Base-by-base conservation (phyloP, 2,329 filamentous ascomycete species). In the Aspergillus calidoustus region DNA sequence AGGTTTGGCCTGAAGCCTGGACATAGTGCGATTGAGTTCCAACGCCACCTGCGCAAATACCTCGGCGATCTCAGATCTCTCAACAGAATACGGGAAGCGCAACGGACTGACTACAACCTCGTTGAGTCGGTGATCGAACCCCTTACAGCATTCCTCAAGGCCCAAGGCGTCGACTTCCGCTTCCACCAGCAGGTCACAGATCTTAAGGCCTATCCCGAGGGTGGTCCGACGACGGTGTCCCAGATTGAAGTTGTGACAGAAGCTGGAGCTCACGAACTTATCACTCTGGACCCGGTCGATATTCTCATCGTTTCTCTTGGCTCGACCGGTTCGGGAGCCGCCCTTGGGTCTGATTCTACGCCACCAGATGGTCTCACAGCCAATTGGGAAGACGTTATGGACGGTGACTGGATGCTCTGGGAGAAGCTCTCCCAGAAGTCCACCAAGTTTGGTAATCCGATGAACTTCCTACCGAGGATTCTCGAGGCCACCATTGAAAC, bases 251-350 rank as follows among this genome's bases (percentile, higher is more conserved):
- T 69, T 41, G 62, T 70, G 60, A 54, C 59, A 8, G 53, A 66
- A 38, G 63, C 70, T 30, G 71, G 71, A 51, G 28, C 62, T n/a
- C 51, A 68, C 11, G 60, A 59, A 17, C 59, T 63, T 17, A 59
- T 72, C 15, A 64, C 68, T 19, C 59, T 75, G 8, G 68, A 67
- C 23, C 63, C 66, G 54, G 49, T 71, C 41, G 78, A 80, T 55
- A 68, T 79, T 34, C 69, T 76, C 25, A 71, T 80, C 47, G 65
- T 75, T 28, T 78, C 73, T 9, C 69, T 78, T 25, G 76, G 77
- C 4, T 38, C 34, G 15, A 38, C 34, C 7, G 13, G 34, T 11
- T 38, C 34, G 5, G 34, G 34, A 38, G 9, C 34, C 4, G 34
- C 13, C 7, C 2, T 38, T 3, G 34, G 34, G 9, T 38, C 34